phyloP scores from a whole-genome alignment of 345 rosid species.

The Corchorus olitorius region DNA sequence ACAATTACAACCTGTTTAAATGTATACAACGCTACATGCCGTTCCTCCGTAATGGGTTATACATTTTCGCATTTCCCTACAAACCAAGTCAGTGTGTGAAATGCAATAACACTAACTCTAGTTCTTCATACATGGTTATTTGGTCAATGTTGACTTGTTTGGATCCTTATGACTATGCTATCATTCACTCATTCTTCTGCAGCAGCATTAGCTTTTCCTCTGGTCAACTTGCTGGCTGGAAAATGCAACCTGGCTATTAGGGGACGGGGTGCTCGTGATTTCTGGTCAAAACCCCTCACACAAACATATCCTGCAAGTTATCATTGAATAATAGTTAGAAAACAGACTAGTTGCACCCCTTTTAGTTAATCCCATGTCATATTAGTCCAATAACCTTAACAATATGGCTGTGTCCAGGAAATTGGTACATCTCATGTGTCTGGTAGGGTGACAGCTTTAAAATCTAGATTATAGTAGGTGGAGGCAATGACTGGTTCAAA shows the following conservation, averaged over 20 bases:
- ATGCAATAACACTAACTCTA: constrained; percentile 3
- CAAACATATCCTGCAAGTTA: constrained; percentile 77
- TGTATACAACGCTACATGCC: constrained; percentile 13
- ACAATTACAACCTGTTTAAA: constrained; percentile 2
- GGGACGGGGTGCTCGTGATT: constrained; percentile 81
- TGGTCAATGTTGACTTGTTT: constrained; percentile 16
- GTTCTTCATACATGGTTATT: constrained; percentile 18
- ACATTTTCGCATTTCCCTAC: constrained; percentile 8
- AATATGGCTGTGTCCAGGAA: no score
- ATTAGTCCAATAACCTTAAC: no score
- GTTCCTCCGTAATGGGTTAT: neutral
- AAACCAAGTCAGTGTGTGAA: constrained; percentile 16
- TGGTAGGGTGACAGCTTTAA: no score
- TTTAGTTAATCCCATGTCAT: neutral
- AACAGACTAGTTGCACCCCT: neutral
- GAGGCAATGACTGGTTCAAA: no score
- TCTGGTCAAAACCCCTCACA: constrained; percentile 83
- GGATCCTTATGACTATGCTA: constrained; percentile 4
- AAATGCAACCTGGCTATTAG: constrained; percentile 76
- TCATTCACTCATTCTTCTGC: constrained; percentile 14
- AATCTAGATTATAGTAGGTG: no score
- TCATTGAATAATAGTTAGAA: constrained; percentile 6
- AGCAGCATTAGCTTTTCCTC: constrained; percentile 20
- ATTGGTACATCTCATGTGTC: no score
- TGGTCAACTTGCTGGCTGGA: constrained; percentile 55